These are phyloP conservation scores for Penicillium pancosmium DNA, from an alignment of 495 filamentous ascomycete genomes.

Conservation along the genomic window DNA sequence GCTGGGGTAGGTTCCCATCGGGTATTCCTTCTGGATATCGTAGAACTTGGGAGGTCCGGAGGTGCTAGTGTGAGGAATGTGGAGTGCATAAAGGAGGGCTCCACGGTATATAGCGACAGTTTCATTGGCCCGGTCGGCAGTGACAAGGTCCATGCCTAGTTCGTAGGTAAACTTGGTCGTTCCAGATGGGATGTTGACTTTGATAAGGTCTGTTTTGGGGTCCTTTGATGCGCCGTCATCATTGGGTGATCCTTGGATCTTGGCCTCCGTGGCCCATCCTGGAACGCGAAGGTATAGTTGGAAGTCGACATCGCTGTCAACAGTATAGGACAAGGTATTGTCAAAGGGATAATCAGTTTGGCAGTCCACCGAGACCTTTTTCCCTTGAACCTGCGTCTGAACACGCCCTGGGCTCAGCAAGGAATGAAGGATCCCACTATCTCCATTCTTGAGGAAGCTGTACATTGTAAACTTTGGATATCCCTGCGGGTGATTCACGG, in stretches of 20 bases:
- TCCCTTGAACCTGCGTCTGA: slow-evolving; percentile 10
- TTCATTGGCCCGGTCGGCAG: slow-evolving; percentile 49
- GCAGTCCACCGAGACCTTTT: slow-evolving; percentile 16
- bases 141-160: slow-evolving; percentile 26
- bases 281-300: slow-evolving; percentile 55
- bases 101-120: slow-evolving; percentile 59
- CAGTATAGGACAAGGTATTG: slow-evolving; percentile 48
- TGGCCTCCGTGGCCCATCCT: slow-evolving; percentile 41
- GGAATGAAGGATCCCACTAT: slow-evolving; percentile 22
- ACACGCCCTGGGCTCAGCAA: slow-evolving; percentile 24
- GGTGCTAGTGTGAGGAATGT: slow-evolving; percentile 8
- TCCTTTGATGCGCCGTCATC: slow-evolving; percentile 16
- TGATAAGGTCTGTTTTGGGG: slow-evolving; percentile 28
- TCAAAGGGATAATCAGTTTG: slow-evolving; percentile 53
- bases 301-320: slow-evolving; percentile 41
- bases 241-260: slow-evolving; percentile 12
- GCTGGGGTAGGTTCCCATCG: slow-evolving; percentile 12
- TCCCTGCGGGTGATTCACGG: slow-evolving; percentile 64
- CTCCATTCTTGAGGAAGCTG: slow-evolving; percentile 14
- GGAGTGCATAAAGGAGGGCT: slow-evolving; percentile 56
- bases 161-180: slow-evolving; percentile 13
- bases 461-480: slow-evolving; percentile 58
- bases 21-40: slow-evolving; percentile 10
- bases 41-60: slow-evolving; percentile 23
- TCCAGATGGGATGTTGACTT: slow-evolving; percentile 13